phyloP scores from a whole-genome alignment of 2,329 filamentous ascomycete genomes.

The Fusarium beomiforme region DNA sequence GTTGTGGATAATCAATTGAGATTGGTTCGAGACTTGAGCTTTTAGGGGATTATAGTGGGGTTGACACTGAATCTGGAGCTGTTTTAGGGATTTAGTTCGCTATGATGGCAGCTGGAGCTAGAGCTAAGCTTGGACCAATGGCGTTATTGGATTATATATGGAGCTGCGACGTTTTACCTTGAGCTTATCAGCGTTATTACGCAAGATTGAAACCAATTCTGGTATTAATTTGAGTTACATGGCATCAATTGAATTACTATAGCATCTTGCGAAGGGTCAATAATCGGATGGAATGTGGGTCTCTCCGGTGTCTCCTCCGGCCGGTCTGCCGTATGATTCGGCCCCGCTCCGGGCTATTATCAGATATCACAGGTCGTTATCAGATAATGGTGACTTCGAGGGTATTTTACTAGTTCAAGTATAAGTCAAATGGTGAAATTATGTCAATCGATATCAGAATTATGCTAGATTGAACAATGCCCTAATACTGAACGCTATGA shows the following conservation, averaged over 20 bases:
- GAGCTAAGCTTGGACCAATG: constrained; percentile 21
- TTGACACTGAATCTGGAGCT: constrained; percentile 11
- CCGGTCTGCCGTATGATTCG: neutral
- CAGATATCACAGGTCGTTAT: neutral
- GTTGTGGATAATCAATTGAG: constrained; percentile 25
- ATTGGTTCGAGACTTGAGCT: constrained; percentile 2
- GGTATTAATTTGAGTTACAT: neutral
- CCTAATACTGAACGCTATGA: neutral
- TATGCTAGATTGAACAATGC: accelerated
- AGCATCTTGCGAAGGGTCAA: neutral
- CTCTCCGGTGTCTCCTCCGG: neutral
- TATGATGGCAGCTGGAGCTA: constrained; percentile 4
- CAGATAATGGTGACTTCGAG: neutral
- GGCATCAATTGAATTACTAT: neutral
- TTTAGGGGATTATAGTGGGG: constrained; percentile 4
- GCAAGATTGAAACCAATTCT: neutral
- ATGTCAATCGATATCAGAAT: too few species aligned
- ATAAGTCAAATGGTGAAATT: neutral
- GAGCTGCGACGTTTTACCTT: neutral
- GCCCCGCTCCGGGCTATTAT: constrained; percentile 21
- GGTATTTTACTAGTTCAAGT: neutral
- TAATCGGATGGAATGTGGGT: neutral
- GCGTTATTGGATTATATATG: constrained; percentile 6
- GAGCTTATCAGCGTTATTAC: neutral
- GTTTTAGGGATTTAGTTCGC: constrained; percentile 11